Percentiles rank a stretch among this genome's conserved stretches.
These are phyloP conservation scores for Cladosporium phlei DNA, from an alignment of 2,329 filamentous ascomycete species.

Conservation along the genomic window DNA sequence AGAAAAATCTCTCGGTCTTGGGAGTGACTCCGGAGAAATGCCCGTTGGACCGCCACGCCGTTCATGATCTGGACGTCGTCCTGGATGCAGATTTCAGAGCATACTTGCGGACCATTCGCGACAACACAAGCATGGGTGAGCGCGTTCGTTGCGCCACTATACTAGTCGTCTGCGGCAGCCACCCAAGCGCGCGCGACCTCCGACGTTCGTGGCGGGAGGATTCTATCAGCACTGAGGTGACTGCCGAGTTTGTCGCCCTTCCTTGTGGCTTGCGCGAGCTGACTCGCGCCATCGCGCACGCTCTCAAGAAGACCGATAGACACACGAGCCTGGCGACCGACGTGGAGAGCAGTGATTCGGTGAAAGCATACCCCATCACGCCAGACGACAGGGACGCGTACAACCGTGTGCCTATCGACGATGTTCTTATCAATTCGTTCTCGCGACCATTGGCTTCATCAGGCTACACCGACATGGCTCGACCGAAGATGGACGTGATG, in stretches of 20 bases:
- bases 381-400: too few relatives aligned
- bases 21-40: not conserved
- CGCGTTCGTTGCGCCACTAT: not conserved
- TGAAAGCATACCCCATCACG: too few relatives aligned
- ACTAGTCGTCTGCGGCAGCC: not conserved
- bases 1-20: not conserved
- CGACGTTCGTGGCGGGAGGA: not conserved
- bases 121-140: not conserved
- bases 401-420: too few relatives aligned
- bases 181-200: not conserved
- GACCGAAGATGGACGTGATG: too few relatives aligned
- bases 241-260: not conserved
- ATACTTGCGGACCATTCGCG: not conserved
- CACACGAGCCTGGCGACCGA: too few relatives aligned
- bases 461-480: too few relatives aligned
- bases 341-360: too few relatives aligned
- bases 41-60: not conserved
- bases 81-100: not conserved
- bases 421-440: too few relatives aligned
- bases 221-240: not conserved
- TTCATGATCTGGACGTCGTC: not conserved
- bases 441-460: too few relatives aligned
- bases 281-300: slow-evolving; percentile 13
- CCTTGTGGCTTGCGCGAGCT: not conserved
- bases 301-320: too few relatives aligned